Base-by-base conservation (phyloP, 305 asterid species). In the Fraxinus nigra region DNA sequence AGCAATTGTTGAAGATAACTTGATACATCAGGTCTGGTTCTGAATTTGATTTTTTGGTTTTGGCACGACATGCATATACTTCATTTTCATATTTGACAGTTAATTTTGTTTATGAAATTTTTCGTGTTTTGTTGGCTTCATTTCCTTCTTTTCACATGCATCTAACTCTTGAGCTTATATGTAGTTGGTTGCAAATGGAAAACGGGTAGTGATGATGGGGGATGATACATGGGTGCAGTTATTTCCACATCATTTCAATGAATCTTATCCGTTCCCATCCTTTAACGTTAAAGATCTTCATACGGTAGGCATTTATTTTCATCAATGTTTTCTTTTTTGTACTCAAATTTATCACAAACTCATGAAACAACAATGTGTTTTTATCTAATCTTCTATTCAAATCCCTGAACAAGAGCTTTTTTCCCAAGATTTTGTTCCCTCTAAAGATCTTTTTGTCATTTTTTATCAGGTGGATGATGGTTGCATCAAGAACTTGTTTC, bases 271-370 rank as follows among this genome's bases (percentile, higher is more conserved):
- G 4, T 94, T 89, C 84, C 99, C 99, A 28, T 95, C 99, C 69
- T 95, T 95, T 85, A 95, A 95, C 82, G 99, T 95, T 83, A 95
- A 95, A 89, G 99, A 95, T 88, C 97, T 95, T 81, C 83, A 95
- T 78, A 95, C 98, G 87, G 99, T 95, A 86, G 32, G 20, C n/a
- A 13, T 59, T 69, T 74, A 63, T 38, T 79, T 72, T 69, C 26
- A 28, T 40, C 48, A 70, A 81, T 56, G 35, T 69, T 73, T 61
- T 34, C 56, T 20, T 56, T 14, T 51, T 78, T 79, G 35, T 73
- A 76, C 77, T 75, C 10, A 81, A 63, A 38, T 78, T 76, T 79
- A 35, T 74, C 51, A 40, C 65, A 65, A 26, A 48, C 18, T 33
- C 48, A 38, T 81, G 48, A 37, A 78, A 56, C 81, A 54, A 72